Percentiles rank a stretch among this genome's conserved stretches.
Conservation (phyloP, 176 grass and related monocot genomes). For the Puccinellia tenuiflora region DNA sequence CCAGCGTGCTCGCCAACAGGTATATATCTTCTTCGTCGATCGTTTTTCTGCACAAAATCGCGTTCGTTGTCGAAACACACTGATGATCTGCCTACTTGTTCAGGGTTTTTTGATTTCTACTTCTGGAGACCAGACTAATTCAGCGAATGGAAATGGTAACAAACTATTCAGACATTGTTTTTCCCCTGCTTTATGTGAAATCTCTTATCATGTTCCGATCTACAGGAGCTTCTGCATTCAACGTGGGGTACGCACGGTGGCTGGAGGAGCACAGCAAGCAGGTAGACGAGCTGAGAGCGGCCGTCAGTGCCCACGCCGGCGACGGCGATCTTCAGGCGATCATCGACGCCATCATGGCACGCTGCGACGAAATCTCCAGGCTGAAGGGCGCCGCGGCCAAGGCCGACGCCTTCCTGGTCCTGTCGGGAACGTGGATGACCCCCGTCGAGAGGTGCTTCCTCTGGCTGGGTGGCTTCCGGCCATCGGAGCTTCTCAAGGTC, state of each 20-base stretch:
- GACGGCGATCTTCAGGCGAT: constrained; percentile 38
- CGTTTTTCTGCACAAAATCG: neutral
- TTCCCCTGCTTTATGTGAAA: neutral
- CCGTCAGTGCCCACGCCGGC: constrained; percentile 34
- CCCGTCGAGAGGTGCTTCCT: constrained; percentile 61
- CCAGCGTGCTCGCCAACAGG: constrained; percentile 52
- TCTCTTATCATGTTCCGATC: neutral
- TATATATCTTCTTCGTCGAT: neutral
- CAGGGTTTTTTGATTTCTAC: constrained; percentile 55
- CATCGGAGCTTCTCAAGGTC: constrained; percentile 61
- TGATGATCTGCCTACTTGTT: neutral
- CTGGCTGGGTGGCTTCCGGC: constrained; percentile 51
- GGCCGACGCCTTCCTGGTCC: constrained; percentile 48
- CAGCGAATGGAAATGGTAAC: constrained; percentile 38
- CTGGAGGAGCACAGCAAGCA: constrained; percentile 37
- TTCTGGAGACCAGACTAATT: constrained; percentile 23
- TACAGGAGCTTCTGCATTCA: constrained; percentile 36
- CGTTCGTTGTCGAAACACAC: neutral
- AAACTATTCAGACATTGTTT: neutral
- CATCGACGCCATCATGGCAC: constrained; percentile 31
- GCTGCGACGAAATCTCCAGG: constrained; percentile 44
- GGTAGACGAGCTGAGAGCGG: constrained; percentile 35
- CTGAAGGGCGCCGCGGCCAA: constrained; percentile 45
- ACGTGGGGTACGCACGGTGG: constrained; percentile 34
- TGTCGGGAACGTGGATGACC: constrained; percentile 58